Base-by-base conservation (phyloP, 371 early-diverging fungal genomes). In the Apophysomyces ossiformis region DNA sequence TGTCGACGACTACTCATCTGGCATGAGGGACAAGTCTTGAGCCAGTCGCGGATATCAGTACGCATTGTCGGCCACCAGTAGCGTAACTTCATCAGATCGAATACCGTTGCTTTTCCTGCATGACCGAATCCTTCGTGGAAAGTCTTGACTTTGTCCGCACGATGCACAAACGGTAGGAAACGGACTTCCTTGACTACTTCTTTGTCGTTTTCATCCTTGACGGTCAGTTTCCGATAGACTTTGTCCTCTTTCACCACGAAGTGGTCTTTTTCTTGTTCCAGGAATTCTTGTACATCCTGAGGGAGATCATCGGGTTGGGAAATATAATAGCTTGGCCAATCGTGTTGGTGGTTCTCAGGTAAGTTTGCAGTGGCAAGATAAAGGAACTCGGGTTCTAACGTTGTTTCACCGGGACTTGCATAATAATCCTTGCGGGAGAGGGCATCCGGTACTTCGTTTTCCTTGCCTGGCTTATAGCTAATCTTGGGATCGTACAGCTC, bases 401-500 rank as follows among this genome's bases (percentile, higher is more conserved):
- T 18, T 2, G 43, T 5, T 16, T 45, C 65, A 1, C 21, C 5
- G 2, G 59, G 9, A 4, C 50, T n/a, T 46, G 63, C 45, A 21
- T 6, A 56, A 21, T 5, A 63, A 58, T 57, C 56, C 58, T 46
- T 65, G 1, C 62, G 58, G 21, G 64, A 65, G 1, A 70, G 54
- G 1, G 57, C 9, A 61, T 72, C 66, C 13, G 73, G 64, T 2
- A 72, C 43, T 46, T 60, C 57, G 41, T 81, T 74, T 9, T 72
- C 66, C 12, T 61, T 68, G 41, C 41, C 41, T 9, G 41, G 41
- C 12, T 41, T 41, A 44, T 76, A 77, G 12, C 57, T 38, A 36
- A 82, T 76, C 0, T 46, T 56, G 9, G 75, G 76, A 18, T 70
- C 66, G 56, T 72, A 78, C 21, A 70, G 35, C 39, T 75, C 71